Conservation (phyloP, 805 yeast species). For the Myxozyma neotropica region DNA sequence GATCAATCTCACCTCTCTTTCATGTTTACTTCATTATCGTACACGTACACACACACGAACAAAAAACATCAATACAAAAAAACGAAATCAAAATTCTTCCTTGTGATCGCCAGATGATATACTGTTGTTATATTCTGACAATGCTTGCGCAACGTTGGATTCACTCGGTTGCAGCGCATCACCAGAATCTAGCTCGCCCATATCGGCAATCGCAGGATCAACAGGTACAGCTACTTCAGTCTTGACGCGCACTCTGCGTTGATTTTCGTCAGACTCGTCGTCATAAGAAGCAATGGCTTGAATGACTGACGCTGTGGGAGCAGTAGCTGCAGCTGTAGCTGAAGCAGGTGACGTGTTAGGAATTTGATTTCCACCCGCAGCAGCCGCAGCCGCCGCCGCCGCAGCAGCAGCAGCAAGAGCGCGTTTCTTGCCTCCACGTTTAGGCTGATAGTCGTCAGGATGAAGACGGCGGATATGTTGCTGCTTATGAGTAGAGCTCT, state of each 20-base stretch:
- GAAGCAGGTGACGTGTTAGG: conserved; percentile 8
- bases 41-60: not conserved
- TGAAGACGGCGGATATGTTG: conserved; percentile 53
- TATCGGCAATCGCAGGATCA: conserved; percentile 1
- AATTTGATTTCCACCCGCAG: not conserved
- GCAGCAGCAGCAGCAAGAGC: conserved; percentile 26
- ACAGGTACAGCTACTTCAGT: conserved; percentile 11
- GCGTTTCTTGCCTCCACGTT: conserved; percentile 50
- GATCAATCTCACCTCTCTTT: too few relatives aligned
- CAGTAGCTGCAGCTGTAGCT: conserved; percentile 12
- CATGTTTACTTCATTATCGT: too few relatives aligned
- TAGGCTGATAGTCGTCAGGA: conserved; percentile 51
- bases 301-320: not conserved
- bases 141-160: conserved; percentile 11
- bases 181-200: not conserved
- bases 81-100: not conserved
- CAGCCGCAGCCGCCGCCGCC: conserved; percentile 6
- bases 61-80: not conserved
- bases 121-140: conserved; percentile 1
- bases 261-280: not conserved
- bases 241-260: conserved; percentile 9
- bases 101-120: not conserved
- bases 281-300: not conserved
- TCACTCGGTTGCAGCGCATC: conserved; percentile 15
- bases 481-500: conserved; percentile 52